Percentiles rank a stretch among this genome's conserved stretches.
Evolutionary conservation across 208 protist genomes (phyloP).

Genomic region (Kentomonas sorsogonicus): DNA sequence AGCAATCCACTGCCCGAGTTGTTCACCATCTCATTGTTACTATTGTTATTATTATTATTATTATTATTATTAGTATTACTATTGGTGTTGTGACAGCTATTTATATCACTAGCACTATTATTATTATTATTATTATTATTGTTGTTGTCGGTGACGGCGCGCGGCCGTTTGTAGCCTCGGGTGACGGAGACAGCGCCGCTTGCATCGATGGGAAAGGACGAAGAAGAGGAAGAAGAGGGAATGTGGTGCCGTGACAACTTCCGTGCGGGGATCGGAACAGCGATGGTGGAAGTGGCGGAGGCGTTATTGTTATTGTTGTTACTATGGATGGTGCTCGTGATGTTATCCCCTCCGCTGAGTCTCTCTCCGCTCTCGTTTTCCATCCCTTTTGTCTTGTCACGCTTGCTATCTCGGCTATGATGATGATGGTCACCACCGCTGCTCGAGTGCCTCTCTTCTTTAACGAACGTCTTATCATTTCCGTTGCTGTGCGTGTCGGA

Average conservation of each 20-base stretch:
- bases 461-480: too few species aligned
- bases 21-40: background rate
- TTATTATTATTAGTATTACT: background rate
- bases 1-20: background rate
- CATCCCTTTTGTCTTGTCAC: too few species aligned
- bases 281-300: conserved; percentile 4
- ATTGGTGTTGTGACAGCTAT: background rate
- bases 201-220: background rate
- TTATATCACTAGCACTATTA: background rate
- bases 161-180: background rate
- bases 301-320: conserved; percentile 1
- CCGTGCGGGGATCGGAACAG: too few species aligned
- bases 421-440: too few species aligned
- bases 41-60: background rate
- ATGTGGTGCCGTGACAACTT: too few species aligned
- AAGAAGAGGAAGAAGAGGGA: too few species aligned
- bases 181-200: background rate
- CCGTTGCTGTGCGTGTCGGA: too few species aligned
- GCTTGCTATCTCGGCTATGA: too few species aligned
- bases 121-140: background rate
- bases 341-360: background rate
- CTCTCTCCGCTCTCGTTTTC: too few species aligned
- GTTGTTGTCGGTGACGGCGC: background rate
- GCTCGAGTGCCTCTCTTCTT: too few species aligned
- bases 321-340: background rate